Base-by-base conservation (phyloP, 2,329 filamentous ascomycete species). In the Talaromyces sp. region DNA sequence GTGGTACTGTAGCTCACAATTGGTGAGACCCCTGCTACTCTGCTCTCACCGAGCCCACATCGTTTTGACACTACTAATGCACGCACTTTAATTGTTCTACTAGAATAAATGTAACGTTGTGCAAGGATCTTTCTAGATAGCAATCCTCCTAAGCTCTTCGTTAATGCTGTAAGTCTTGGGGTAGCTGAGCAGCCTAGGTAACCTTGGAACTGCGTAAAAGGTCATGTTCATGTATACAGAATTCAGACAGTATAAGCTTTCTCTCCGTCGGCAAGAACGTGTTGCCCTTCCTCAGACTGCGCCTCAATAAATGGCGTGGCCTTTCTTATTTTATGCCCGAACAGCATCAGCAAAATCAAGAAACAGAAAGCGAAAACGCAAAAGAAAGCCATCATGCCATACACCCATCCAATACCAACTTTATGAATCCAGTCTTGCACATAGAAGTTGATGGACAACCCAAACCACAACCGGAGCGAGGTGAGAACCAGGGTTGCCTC, bases 351-450 rank as follows among this genome's bases (percentile, higher is more conserved):
- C 19, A 40, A n/a, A 25, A 53, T 53, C 33, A 53, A 31, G 31
- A 39, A 40, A 28, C 25, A 13, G 33, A 39, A 33, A 9, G 25
- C 45, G 21, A 50, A 50, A 8, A 50, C 50, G 22, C 33, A 39
- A n/a, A 37, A 39, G 19, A 53, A 53, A 28, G 36, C 36, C 33
- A 39, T 39, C 50, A 53, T 53, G 22, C 50, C 50, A 25, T 22
- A 53, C 19, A 53, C 21, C 50, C 50, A 53, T 25, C 22, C 50
- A 36, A 53, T 37, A 2, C 50, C 50, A 19, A 53, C 50, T 10
- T 39, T 17, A 9, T 21, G 5, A 15, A 22, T 25, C 50, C 50
- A 53, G 8, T 31, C 17, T 39, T 22, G 22, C 9, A 39, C 33
- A 31, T 22, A 39, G n/a, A 53, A 53, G 7, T 22, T 22, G 15